Conservation (phyloP, 257 asterid genomes). For the Coffea canephora region DNA sequence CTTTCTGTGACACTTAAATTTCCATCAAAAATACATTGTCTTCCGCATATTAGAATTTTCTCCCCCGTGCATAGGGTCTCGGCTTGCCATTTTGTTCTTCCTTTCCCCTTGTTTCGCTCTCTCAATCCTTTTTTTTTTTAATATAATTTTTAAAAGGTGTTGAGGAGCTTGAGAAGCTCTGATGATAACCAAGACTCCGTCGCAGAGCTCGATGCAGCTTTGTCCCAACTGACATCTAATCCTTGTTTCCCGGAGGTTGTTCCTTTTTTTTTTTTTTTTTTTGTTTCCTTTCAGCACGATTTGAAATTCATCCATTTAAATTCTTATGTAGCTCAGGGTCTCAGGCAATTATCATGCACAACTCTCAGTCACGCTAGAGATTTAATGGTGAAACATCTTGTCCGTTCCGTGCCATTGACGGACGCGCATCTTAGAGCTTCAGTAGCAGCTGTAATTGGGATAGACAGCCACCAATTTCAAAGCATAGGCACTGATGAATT, state of each 20-base stretch:
- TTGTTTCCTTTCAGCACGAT: neutral
- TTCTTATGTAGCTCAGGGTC: slow-evolving; percentile 33
- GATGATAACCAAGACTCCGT: slow-evolving; percentile 49
- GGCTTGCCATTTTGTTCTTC: neutral
- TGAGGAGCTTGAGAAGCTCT: slow-evolving; percentile 43
- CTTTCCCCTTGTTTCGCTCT: neutral
- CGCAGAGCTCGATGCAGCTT: slow-evolving; percentile 53
- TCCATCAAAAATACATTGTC: too few relatives aligned
- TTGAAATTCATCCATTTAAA: neutral
- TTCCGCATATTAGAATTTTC: too few relatives aligned
- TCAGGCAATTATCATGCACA: slow-evolving; percentile 46
- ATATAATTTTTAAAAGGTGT: slow-evolving; percentile 35
- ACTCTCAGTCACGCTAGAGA: slow-evolving; percentile 46
- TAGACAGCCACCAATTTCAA: slow-evolving; percentile 43
- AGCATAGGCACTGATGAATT: slow-evolving; percentile 31
- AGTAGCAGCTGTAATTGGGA: slow-evolving; percentile 51
- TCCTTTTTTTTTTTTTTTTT: neutral
- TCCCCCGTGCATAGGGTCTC: too few relatives aligned
- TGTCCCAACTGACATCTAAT: slow-evolving; percentile 42
- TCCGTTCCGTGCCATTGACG: slow-evolving; percentile 58
- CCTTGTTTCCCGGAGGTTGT: slow-evolving; percentile 61
- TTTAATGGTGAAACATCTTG: slow-evolving; percentile 46
- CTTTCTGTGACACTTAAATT: too few relatives aligned
- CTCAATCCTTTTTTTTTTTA: slow-evolving; percentile 7
- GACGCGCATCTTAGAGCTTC: slow-evolving; percentile 62